phyloP scores from a whole-genome alignment of 23 red algal species.

The Gracilaria caudata region DNA sequence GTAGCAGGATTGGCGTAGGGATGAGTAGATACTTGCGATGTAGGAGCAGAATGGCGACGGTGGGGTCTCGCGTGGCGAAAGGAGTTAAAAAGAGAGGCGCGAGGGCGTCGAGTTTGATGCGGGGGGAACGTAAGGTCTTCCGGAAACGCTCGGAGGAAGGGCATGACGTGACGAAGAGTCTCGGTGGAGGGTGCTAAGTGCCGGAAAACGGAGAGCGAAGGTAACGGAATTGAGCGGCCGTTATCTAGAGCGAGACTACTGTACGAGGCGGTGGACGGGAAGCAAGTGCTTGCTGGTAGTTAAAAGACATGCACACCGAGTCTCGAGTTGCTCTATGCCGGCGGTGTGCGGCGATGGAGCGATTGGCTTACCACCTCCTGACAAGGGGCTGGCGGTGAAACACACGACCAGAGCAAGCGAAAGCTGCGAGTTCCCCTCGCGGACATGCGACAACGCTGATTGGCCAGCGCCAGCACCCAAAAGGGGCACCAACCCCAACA shows the following conservation, averaged over 20 bases:
- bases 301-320: no score
- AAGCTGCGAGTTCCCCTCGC: neutral
- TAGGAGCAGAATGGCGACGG: neutral
- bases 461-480: neutral
- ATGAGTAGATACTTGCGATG: conserved; percentile 10
- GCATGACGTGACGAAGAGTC: neutral
- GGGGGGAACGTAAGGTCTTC: neutral
- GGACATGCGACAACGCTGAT: neutral
- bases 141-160: neutral
- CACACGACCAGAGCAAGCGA: neutral
- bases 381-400: neutral
- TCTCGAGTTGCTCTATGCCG: no score
- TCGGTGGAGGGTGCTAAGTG: neutral
- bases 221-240: no score
- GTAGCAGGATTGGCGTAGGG: conserved; percentile 2
- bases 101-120: neutral
- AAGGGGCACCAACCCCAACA: no score
- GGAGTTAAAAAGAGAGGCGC: neutral
- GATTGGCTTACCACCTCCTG: neutral
- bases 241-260: no score
- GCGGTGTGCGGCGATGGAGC: neutral
- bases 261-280: neutral
- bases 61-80: neutral
- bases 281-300: neutral
- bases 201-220: neutral